These are phyloP conservation scores for Chrysoporthe puriensis DNA, from an alignment of 2,329 filamentous ascomycete species.

Conservation along the genomic window DNA sequence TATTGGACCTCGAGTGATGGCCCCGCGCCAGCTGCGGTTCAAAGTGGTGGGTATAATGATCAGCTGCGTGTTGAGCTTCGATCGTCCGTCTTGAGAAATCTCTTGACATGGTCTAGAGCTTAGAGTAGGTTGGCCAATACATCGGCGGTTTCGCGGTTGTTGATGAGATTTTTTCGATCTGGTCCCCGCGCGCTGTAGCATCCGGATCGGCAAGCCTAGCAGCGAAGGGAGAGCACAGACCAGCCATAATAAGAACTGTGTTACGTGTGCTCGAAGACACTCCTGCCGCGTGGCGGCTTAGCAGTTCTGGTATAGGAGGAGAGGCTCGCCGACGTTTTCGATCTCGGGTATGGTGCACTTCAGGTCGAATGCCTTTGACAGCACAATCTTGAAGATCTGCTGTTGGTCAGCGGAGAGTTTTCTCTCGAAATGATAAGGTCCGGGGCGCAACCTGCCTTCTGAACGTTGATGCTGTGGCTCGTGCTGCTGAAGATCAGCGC, in stretches of 20 bases:
- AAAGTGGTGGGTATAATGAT: slow-evolving; percentile 18
- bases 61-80: background rate
- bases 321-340: slow-evolving; percentile 93
- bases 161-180: background rate
- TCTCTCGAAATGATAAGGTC: background rate
- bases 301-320: slow-evolving; percentile 83
- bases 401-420: slow-evolving; percentile 19
- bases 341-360: slow-evolving; percentile 99
- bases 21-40: background rate
- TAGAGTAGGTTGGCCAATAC: background rate
- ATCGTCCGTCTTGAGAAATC: slow-evolving; percentile 1
- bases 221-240: background rate
- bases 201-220: background rate
- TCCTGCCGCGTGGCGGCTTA: slow-evolving; percentile 32
- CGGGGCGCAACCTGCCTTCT: slow-evolving; percentile 68
- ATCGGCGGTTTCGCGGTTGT: background rate
- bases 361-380: slow-evolving; percentile 97
- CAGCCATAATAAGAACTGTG: background rate
- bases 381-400: slow-evolving; percentile 99
- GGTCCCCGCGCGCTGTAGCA: background rate
- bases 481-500: slow-evolving; percentile 98
- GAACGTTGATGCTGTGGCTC: slow-evolving; percentile 98
- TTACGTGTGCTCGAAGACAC: background rate
- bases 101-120: slow-evolving; percentile 9
- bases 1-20: background rate